A percentile compares a stretch with the other conserved stretches of the same genome.
Conservation (phyloP, 768 basidiomycete genomes). For the Naganishia randhawae region DNA sequence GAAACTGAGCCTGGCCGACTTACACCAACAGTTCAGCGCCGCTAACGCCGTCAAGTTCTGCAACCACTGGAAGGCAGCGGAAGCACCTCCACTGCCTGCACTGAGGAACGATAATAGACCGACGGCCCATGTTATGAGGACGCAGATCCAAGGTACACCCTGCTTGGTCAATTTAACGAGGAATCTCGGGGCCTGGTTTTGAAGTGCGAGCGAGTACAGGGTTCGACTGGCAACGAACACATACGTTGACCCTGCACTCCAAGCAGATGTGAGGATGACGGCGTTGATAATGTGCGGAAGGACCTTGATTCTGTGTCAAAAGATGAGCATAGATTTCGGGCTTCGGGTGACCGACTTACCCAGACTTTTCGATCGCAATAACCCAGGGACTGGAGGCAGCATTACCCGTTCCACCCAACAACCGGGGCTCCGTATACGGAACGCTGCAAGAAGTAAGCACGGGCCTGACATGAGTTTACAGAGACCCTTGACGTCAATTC, state of each 20-base stretch:
- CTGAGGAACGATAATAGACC: conserved; percentile 29
- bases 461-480: not conserved
- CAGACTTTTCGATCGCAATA: conserved; percentile 43
- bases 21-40: conserved; percentile 33
- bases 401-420: conserved; percentile 36
- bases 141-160: conserved; percentile 46
- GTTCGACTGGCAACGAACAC: conserved; percentile 40
- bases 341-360: not conserved
- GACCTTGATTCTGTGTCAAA: conserved; percentile 34
- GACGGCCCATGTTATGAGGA: conserved; percentile 34
- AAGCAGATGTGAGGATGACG: conserved; percentile 40
- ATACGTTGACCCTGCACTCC: conserved; percentile 45
- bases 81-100: conserved; percentile 28
- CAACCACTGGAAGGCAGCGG: conserved; percentile 36
- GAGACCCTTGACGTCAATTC: no score
- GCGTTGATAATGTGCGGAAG: conserved; percentile 45
- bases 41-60: conserved; percentile 34
- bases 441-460: conserved; percentile 28
- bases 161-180: conserved; percentile 38
- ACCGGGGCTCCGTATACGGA: conserved; percentile 33
- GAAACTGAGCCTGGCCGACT: not conserved
- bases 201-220: conserved; percentile 45
- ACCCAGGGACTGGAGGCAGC: conserved; percentile 51
- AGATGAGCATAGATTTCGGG: not conserved
- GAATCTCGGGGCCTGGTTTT: conserved; percentile 42